These are phyloP conservation scores for Rhododendron williamsianum DNA, from an alignment of 148 eudicot species.

Conservation along the genomic window DNA sequence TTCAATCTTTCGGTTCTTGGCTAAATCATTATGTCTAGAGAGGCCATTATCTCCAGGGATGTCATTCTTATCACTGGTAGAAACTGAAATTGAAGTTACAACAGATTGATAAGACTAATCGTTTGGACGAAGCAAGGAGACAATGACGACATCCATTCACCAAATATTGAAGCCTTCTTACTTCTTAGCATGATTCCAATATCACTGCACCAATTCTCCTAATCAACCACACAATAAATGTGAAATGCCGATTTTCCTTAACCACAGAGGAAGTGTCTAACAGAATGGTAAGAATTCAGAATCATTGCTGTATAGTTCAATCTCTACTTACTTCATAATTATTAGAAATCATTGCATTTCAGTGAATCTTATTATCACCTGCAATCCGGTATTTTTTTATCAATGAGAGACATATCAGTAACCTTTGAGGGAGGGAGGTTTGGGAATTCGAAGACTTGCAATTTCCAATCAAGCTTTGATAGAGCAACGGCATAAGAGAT, in stretches of 20 bases:
- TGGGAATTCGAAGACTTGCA: not conserved
- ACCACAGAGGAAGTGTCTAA: not conserved
- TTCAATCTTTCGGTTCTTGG: not conserved
- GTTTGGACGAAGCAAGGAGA: not conserved
- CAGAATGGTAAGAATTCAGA: not conserved
- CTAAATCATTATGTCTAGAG: not conserved
- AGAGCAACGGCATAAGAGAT: not conserved
- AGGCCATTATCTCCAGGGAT: not conserved
- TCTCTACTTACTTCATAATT: no score
- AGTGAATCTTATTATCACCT: not conserved
- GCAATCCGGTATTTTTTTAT: not conserved
- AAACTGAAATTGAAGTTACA: not conserved
- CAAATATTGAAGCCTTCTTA: not conserved
- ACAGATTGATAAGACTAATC: not conserved
- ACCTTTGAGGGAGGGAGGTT: not conserved
- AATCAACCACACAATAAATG: not conserved
- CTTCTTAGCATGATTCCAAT: not conserved
- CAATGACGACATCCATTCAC: not conserved
- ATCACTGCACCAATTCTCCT: not conserved
- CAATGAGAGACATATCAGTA: not conserved
- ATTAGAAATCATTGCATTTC: no score
- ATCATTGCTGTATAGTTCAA: not conserved
- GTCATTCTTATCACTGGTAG: not conserved
- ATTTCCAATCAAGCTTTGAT: not conserved
- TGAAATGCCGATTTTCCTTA: not conserved